These are phyloP conservation scores for Huntiella abstrusa DNA, from an alignment of 2,329 filamentous ascomycete genomes.

Conservation along the genomic window DNA sequence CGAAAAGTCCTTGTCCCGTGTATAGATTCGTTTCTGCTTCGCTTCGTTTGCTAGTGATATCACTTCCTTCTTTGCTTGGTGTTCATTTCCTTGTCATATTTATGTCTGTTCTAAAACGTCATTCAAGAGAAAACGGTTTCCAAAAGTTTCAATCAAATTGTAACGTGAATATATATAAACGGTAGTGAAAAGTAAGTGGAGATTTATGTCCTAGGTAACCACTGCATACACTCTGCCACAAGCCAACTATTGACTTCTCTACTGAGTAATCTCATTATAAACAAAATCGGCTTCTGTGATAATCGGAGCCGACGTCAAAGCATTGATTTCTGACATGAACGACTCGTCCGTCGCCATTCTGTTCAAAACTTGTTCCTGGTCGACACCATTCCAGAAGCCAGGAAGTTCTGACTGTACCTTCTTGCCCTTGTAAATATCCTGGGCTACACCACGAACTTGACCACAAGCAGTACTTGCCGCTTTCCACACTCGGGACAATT, in stretches of 20 bases:
- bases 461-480: constrained; percentile 49
- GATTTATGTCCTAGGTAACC: too few relatives aligned
- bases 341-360: constrained; percentile 37
- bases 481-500: constrained; percentile 51
- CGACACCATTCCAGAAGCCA: constrained; percentile 35
- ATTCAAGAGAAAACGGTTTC: background rate
- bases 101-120: background rate
- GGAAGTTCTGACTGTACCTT: constrained; percentile 35
- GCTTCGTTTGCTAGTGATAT: background rate
- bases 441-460: constrained; percentile 62
- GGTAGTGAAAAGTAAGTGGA: background rate
- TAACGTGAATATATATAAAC: background rate
- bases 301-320: constrained; percentile 9
- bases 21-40: constrained; percentile 14
- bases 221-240: background rate
- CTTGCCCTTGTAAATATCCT: constrained; percentile 48
- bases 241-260: background rate
- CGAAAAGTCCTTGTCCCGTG: constrained; percentile 10
- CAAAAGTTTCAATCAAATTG: too few relatives aligned
- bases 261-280: background rate
- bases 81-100: background rate
- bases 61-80: background rate
- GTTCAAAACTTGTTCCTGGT: constrained; percentile 34
- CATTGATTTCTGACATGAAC: constrained; percentile 39
- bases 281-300: constrained; percentile 5